Evolutionary conservation across 805 yeast species (phyloP).

Genomic region (Metschnikowia colocasiae): DNA sequence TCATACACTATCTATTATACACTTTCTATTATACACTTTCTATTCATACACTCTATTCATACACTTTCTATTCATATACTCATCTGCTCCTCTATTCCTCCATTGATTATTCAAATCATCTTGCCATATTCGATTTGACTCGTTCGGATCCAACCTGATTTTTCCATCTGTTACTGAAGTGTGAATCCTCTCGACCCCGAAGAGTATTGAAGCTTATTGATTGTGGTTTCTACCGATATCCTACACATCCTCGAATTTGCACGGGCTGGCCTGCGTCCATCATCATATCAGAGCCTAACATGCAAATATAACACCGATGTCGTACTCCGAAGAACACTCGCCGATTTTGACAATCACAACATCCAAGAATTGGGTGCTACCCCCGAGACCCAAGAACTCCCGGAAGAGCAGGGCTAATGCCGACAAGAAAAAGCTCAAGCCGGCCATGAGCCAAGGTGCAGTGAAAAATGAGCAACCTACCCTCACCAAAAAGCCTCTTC

Average conservation of each 20-base stretch:
- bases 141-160: neutral
- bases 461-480: neutral
- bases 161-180: neutral
- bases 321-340: slow-evolving; percentile 10
- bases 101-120: too few species aligned
- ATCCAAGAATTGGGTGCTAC: slow-evolving; percentile 21
- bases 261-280: neutral
- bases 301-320: slow-evolving; percentile 13
- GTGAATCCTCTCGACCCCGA: too few species aligned
- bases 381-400: slow-evolving; percentile 20
- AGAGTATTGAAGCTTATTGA: too few species aligned
- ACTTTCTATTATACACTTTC: too few species aligned
- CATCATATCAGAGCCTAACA: slow-evolving; percentile 8
- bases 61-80: too few species aligned
- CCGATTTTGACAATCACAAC: slow-evolving; percentile 21
- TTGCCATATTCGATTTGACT: too few species aligned
- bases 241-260: neutral
- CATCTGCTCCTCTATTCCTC: too few species aligned
- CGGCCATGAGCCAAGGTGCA: neutral
- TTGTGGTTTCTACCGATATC: too few species aligned
- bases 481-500: neutral
- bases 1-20: neutral
- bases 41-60: too few species aligned
- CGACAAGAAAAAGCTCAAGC: slow-evolving; percentile 25
- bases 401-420: slow-evolving; percentile 15